phyloP scores from a whole-genome alignment of 2,329 filamentous ascomycete genomes.

The Shiraia bambusicola region DNA sequence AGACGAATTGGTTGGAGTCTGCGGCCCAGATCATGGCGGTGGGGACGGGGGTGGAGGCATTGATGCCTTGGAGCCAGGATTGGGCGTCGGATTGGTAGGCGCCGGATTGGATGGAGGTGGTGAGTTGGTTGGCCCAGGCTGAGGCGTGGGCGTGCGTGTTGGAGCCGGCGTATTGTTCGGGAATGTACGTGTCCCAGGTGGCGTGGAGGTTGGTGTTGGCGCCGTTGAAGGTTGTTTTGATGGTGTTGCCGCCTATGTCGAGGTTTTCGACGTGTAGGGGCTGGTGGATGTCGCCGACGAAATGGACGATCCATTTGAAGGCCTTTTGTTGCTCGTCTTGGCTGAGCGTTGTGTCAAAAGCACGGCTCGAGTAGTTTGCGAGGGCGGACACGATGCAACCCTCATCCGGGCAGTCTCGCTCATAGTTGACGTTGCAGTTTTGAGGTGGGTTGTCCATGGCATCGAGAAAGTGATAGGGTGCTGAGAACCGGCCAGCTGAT shows the following conservation, averaged over 20 bases:
- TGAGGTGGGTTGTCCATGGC: conserved; percentile 51
- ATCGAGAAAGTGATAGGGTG: conserved; percentile 55
- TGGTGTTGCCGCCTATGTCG: conserved; percentile 48
- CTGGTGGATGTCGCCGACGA: conserved; percentile 73
- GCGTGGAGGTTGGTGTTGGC: conserved; percentile 47
- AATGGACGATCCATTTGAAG: conserved; percentile 54
- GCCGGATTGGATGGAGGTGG: conserved; percentile 43
- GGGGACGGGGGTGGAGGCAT: conserved; percentile 37
- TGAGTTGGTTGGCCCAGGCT: conserved; percentile 43
- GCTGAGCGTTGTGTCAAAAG: conserved; percentile 33
- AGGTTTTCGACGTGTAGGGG: conserved; percentile 62
- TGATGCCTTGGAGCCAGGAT: conserved; percentile 43
- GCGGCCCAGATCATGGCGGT: conserved; percentile 46
- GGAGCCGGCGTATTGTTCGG: conserved; percentile 46
- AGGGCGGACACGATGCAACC: conserved; percentile 58
- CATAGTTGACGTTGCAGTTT: conserved; percentile 52
- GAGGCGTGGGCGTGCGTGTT: conserved; percentile 43
- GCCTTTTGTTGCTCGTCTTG: conserved; percentile 45
- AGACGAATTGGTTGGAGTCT: conserved; percentile 48
- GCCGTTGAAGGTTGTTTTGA: conserved; percentile 48
- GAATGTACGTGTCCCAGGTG: conserved; percentile 50
- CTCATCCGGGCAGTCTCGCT: conserved; percentile 53
- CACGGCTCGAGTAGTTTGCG: conserved; percentile 50
- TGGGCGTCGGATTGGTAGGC: conserved; percentile 35
- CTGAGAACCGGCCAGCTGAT: conserved; percentile 50